Conservation (phyloP, 2,329 filamentous ascomycete genomes). For the Botrytis sinoallii region DNA sequence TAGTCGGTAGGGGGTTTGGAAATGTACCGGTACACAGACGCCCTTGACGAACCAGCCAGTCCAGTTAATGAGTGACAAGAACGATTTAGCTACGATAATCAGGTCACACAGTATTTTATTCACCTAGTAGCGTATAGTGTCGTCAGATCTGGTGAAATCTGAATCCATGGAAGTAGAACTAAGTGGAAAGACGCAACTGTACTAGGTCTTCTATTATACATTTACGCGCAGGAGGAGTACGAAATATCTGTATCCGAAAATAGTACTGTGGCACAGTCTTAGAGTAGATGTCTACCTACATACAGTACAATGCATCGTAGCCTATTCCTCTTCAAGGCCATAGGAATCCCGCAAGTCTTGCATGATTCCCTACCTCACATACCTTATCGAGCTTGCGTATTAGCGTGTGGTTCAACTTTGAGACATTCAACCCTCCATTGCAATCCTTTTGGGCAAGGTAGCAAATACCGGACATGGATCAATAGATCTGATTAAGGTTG, state of each 20-base stretch:
- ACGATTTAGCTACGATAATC: neutral
- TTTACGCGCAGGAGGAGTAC: neutral
- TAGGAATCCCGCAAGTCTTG: neutral
- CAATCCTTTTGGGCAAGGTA: slow-evolving; percentile 4
- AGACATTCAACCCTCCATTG: slow-evolving; percentile 15
- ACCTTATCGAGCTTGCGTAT: slow-evolving; percentile 5
- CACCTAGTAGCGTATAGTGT: neutral
- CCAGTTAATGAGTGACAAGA: neutral
- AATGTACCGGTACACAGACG: slow-evolving; percentile 2
- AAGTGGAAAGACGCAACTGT: neutral
- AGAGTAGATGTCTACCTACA: neutral
- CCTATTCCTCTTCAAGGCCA: neutral
- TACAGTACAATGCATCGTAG: neutral
- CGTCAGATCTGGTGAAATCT: neutral
- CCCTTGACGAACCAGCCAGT: neutral
- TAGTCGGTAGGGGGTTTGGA: slow-evolving; percentile 7
- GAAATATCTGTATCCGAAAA: neutral
- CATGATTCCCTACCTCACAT: neutral
- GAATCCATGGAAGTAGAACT: neutral
- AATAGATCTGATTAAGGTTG: neutral
- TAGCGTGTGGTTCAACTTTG: slow-evolving; percentile 18
- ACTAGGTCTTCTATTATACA: neutral
- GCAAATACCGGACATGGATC: slow-evolving; percentile 16
- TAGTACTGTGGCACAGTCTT: neutral
- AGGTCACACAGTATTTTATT: neutral